Evolutionary conservation across 2,329 filamentous ascomycete species (phyloP).

Genomic region (Hypomyces rosellus): DNA sequence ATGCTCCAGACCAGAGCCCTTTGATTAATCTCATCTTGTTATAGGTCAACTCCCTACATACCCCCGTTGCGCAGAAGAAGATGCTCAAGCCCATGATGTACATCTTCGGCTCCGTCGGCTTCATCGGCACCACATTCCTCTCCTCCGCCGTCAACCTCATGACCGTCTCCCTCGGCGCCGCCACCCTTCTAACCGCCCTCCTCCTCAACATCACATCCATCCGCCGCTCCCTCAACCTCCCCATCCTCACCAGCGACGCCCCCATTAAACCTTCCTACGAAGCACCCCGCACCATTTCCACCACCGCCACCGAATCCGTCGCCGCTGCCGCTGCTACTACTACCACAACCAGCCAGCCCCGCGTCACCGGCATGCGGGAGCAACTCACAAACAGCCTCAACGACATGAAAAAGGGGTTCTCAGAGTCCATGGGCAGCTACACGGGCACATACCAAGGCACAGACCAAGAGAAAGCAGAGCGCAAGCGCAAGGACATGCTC

Average conservation of each 20-base stretch:
- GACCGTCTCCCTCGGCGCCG: constrained; percentile 34
- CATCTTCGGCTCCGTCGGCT: constrained; percentile 37
- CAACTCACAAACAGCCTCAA: constrained; percentile 27
- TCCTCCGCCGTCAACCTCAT: constrained; percentile 45
- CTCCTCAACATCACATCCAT: constrained; percentile 33
- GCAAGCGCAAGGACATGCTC: constrained; percentile 28
- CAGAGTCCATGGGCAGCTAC: constrained; percentile 27
- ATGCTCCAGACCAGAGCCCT: background rate
- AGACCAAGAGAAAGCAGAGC: constrained; percentile 29
- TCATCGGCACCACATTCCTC: constrained; percentile 41
- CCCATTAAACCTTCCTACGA: constrained; percentile 25
- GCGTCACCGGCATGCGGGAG: constrained; percentile 13
- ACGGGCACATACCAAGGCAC: constrained; percentile 28
- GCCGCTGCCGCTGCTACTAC: background rate
- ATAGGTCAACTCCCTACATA: constrained; percentile 31
- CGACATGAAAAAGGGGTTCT: constrained; percentile 33
- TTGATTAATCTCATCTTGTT: constrained; percentile 13
- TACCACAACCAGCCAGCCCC: background rate
- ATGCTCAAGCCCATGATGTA: constrained; percentile 38
- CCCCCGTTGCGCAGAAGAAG: constrained; percentile 25
- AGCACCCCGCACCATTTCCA: constrained; percentile 24
- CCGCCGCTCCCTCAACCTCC: constrained; percentile 33
- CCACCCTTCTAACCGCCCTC: constrained; percentile 30
- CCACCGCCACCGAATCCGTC: constrained; percentile 17
- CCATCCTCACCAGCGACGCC: constrained; percentile 21